Conservation (phyloP, 2,329 filamentous ascomycete species). For the Purpureocillium takamizusanense region DNA sequence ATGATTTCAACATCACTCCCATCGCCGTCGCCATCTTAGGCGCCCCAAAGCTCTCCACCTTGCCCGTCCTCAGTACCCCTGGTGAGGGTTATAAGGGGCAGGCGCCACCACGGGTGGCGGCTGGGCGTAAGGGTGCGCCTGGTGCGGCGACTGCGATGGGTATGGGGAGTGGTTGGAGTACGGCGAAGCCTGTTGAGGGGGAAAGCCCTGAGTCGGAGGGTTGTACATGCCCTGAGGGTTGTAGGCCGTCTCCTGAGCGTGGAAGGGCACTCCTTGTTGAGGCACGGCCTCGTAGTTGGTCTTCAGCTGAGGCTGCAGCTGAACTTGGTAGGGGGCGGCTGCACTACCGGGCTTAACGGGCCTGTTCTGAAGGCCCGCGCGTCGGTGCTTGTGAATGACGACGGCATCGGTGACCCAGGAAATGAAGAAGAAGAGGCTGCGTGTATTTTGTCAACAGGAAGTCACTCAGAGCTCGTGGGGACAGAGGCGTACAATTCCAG, state of each 20-base stretch:
- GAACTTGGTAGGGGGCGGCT: slow-evolving; percentile 3
- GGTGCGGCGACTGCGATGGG: neutral
- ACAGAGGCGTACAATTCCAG: slow-evolving; percentile 30
- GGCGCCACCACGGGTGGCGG: neutral
- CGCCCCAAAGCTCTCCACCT: no score
- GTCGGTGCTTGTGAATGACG: slow-evolving; percentile 33
- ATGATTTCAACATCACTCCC: no score
- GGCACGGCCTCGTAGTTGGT: slow-evolving; percentile 7
- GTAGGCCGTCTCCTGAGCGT: slow-evolving; percentile 11
- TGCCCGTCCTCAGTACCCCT: neutral
- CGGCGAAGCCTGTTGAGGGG: neutral
- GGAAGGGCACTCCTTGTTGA: slow-evolving; percentile 6
- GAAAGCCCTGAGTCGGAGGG: slow-evolving; percentile 1
- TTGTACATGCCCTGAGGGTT: slow-evolving; percentile 6
- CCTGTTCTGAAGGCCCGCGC: slow-evolving; percentile 29
- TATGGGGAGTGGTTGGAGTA: neutral
- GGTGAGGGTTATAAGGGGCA: neutral
- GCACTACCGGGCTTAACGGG: slow-evolving; percentile 11
- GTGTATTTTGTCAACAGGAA: no score
- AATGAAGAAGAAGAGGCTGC: slow-evolving; percentile 31
- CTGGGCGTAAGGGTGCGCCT: neutral
- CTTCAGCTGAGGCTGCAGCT: slow-evolving; percentile 4
- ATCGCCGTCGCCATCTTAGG: no score
- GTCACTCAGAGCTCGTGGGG: no score
- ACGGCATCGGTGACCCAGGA: slow-evolving; percentile 31